phyloP scores from a whole-genome alignment of 176 grass and related monocot species.

The Lolium rigidum region DNA sequence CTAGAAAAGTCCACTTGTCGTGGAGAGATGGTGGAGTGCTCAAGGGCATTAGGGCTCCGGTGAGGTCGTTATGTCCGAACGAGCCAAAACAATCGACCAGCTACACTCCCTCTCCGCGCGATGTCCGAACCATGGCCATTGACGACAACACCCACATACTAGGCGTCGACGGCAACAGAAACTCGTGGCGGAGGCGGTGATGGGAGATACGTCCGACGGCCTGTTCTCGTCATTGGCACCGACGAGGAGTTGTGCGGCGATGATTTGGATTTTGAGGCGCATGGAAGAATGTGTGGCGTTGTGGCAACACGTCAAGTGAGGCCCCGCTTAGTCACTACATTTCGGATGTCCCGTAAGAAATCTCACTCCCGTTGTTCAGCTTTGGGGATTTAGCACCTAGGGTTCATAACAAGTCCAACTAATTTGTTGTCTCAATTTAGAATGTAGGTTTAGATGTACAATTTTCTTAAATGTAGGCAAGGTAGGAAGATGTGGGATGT shows the following conservation, averaged over 20 bases:
- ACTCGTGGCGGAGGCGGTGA: not conserved
- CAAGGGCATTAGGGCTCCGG: not conserved
- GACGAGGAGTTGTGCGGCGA: not conserved
- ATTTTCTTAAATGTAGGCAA: not conserved
- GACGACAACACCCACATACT: not conserved
- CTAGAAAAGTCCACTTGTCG: not conserved
- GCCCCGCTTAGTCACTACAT: not conserved
- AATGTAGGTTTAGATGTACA: not conserved
- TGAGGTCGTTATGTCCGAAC: not conserved
- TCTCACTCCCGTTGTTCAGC: not conserved
- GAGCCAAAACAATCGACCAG: not conserved
- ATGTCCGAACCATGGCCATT: not conserved
- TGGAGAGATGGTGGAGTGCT: not conserved
- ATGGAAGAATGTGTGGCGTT: not conserved
- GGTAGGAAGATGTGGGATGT: not conserved
- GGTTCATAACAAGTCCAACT: not conserved
- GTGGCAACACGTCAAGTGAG: not conserved
- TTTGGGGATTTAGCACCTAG: not conserved
- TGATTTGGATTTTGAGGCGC: not conserved
- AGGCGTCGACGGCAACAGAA: not conserved
- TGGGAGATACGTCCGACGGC: not conserved
- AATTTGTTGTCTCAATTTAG: not conserved
- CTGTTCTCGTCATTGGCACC: not conserved
- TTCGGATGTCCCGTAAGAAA: not conserved
- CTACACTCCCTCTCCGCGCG: not conserved